Conservation (phyloP, 768 basidiomycete genomes). For the Suillus discolor region DNA sequence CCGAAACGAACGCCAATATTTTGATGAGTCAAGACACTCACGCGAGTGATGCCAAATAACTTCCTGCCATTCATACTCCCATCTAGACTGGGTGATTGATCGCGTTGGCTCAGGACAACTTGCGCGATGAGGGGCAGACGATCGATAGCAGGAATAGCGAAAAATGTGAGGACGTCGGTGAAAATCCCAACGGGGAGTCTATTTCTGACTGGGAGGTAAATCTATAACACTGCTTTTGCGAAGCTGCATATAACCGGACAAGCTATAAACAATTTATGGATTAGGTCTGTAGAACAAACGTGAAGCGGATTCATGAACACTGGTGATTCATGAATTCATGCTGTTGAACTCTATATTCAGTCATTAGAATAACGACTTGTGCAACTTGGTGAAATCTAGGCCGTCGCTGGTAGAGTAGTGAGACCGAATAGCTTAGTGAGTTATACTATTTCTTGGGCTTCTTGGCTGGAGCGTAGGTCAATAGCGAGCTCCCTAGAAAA, state of each 20-base stretch:
- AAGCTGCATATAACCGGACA: not conserved
- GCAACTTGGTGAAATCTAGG: constrained; percentile 3
- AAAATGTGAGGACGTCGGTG: not conserved
- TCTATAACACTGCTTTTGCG: not conserved
- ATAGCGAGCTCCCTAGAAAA: not conserved
- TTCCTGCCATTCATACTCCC: constrained; percentile 8
- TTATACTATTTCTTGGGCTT: constrained; percentile 74
- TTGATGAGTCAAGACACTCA: not conserved
- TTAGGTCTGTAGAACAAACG: not conserved
- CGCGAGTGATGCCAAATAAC: not conserved
- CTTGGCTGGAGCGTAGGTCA: constrained; percentile 52
- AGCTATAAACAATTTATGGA: not conserved
- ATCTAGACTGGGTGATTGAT: not conserved
- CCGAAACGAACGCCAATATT: constrained; percentile 52
- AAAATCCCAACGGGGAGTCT: constrained; percentile 6
- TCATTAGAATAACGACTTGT: not conserved
- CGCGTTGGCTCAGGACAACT: not conserved
- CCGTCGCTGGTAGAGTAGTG: not conserved
- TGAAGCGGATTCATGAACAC: not conserved
- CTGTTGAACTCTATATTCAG: not conserved
- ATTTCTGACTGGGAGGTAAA: constrained; percentile 15
- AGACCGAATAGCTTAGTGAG: not conserved
- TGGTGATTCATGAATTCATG: not conserved
- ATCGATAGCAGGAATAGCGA: constrained; percentile 31
- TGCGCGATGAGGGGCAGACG: constrained; percentile 22